Percentiles rank a stretch among this genome's conserved stretches.
Evolutionary conservation across 78 protist species (phyloP).

Genomic region (Emiliania huxleyi): DNA sequence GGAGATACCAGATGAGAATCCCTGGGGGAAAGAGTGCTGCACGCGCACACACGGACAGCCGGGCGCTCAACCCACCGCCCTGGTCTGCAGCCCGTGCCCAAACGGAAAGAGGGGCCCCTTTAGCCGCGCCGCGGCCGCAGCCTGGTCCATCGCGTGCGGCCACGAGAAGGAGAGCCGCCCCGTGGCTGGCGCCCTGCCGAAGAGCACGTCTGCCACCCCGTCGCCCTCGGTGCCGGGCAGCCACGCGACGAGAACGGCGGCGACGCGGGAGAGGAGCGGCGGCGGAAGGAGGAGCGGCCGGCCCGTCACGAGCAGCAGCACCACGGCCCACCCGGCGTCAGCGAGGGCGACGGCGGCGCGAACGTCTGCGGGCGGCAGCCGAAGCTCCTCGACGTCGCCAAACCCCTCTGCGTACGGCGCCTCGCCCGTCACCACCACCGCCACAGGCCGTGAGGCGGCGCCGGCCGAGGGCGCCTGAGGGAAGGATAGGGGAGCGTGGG

Average conservation of each 20-base stretch:
- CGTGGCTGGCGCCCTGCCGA: neutral
- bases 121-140: neutral
- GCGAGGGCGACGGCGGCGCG: neutral
- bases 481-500: no score
- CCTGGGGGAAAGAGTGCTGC: no score
- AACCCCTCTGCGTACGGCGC: neutral
- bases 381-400: neutral
- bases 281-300: neutral
- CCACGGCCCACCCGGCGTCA: neutral
- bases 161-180: neutral
- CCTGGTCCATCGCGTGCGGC: neutral
- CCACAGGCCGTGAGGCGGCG: no score
- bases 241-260: neutral
- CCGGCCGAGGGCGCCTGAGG: no score
- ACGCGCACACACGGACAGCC: no score
- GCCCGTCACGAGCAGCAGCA: neutral
- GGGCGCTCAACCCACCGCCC: no score
- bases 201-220: neutral
- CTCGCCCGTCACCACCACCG: neutral
- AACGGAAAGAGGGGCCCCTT: neutral
- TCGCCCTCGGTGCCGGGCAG: slow-evolving; percentile 6
- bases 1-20: no score
- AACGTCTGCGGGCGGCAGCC: neutral
- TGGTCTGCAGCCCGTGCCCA: neutral
- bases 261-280: neutral